These are phyloP conservation scores for Crassisporium funariophilum DNA, from an alignment of 768 basidiomycete species.

Conservation along the genomic window DNA sequence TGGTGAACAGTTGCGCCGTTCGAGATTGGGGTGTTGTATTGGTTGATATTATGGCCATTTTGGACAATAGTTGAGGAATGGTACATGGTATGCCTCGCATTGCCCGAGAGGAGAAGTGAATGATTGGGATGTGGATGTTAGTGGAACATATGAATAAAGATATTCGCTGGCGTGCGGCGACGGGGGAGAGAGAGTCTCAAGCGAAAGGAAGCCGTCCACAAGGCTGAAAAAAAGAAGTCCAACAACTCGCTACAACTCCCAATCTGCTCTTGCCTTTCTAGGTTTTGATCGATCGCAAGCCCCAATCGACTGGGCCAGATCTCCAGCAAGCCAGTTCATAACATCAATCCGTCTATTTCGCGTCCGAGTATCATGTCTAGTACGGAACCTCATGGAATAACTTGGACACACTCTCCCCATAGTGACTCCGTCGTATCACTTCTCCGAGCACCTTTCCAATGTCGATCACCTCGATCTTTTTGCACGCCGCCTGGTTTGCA, in stretches of 20 bases:
- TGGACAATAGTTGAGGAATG: not conserved
- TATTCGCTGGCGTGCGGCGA: conserved; percentile 4
- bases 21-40: conserved; percentile 18
- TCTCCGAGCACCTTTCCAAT: conserved; percentile 94
- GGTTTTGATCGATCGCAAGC: conserved; percentile 17
- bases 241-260: conserved; percentile 12
- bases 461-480: conserved; percentile 91
- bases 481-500: conserved; percentile 68
- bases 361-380: conserved; percentile 37
- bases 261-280: conserved; percentile 21
- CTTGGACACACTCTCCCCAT: conserved; percentile 93
- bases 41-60: conserved; percentile 26
- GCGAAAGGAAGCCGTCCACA: conserved; percentile 15
- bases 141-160: conserved; percentile 28
- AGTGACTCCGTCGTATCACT: conserved; percentile 94
- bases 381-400: conserved; percentile 90
- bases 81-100: conserved; percentile 19
- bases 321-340: conserved; percentile 16
- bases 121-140: conserved; percentile 11
- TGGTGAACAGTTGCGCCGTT: no score
- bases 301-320: conserved; percentile 31
- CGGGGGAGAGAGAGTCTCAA: conserved; percentile 2
- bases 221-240: conserved; percentile 29
- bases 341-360: conserved; percentile 17
- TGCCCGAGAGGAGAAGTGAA: conserved; percentile 12